Percentiles rank a stretch among this genome's conserved stretches.
Evolutionary conservation across 2,329 filamentous ascomycete genomes (phyloP).

Genomic region (Arthrobotrys pseudoclavata): DNA sequence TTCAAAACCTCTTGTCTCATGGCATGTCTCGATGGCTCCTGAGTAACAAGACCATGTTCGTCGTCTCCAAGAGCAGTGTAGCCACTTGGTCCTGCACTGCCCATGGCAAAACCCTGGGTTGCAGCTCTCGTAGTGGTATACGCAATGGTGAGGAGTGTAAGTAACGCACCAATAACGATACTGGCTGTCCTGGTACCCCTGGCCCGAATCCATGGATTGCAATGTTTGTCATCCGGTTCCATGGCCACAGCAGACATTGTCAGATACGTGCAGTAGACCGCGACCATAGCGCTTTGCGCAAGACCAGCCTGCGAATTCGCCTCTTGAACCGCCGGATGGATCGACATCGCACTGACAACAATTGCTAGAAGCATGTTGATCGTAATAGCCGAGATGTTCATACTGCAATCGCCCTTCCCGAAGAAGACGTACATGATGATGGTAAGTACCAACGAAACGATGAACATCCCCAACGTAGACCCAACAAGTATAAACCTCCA

Average conservation of each 20-base stretch:
- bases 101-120: conserved; percentile 84
- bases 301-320: conserved; percentile 93
- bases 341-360: conserved; percentile 82
- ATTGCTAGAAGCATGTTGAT: conserved; percentile 90
- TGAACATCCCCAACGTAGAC: conserved; percentile 93
- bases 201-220: conserved; percentile 90
- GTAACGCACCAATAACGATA: conserved; percentile 90
- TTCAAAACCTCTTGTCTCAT: conserved; percentile 94
- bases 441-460: conserved; percentile 91
- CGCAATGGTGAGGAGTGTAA: conserved; percentile 95
- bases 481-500: conserved; percentile 92
- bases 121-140: conserved; percentile 98
- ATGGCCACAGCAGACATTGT: conserved; percentile 98
- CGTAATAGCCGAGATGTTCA: conserved; percentile 97
- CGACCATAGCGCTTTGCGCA: conserved; percentile 97
- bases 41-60: conserved; percentile 88
- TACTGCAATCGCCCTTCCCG: conserved; percentile 81
- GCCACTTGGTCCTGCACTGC: conserved; percentile 73
- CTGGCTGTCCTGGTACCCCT: conserved; percentile 90
- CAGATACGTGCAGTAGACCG: conserved; percentile 97
- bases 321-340: conserved; percentile 90
- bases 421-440: conserved; percentile 98
- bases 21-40: conserved; percentile 82
- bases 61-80: conserved; percentile 77
- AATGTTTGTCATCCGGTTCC: conserved; percentile 94